A percentile compares a stretch with the other conserved stretches of the same genome.
Evolutionary conservation across 139 green algal species (phyloP).

Genomic region (Volvox africanus): DNA sequence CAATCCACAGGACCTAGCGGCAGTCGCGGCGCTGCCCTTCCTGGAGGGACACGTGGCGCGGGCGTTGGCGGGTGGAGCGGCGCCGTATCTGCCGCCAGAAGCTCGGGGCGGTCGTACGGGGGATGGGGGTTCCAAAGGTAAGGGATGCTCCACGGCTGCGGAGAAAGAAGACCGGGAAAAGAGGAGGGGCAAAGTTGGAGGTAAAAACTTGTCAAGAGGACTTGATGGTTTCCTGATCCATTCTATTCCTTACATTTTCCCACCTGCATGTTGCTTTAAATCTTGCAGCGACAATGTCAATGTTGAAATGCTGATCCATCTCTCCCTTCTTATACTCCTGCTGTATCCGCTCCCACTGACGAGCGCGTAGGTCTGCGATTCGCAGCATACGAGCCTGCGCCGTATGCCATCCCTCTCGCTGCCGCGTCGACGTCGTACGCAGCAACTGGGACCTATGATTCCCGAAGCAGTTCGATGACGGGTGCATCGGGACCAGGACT

Average conservation of each 20-base stretch:
- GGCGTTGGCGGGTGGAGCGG: constrained; percentile 62
- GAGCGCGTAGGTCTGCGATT: constrained; percentile 40
- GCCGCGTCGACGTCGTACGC: constrained; percentile 33
- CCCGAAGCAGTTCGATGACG: background rate
- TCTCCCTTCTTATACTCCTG: too few relatives aligned
- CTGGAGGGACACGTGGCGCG: constrained; percentile 22
- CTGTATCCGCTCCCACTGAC: too few relatives aligned
- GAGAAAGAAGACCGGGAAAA: too few relatives aligned
- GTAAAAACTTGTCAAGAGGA: too few relatives aligned
- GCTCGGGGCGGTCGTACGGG: constrained; percentile 2
- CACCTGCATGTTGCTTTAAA: too few relatives aligned
- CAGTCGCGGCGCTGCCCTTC: constrained; percentile 16
- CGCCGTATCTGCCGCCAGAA: constrained; percentile 74
- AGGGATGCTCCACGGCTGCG: too few relatives aligned
- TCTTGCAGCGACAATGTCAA: too few relatives aligned
- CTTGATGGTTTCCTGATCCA: too few relatives aligned
- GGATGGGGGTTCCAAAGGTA: constrained; percentile 44
- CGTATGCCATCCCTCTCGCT: constrained; percentile 32
- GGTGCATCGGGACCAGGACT: background rate
- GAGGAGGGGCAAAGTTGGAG: too few relatives aligned
- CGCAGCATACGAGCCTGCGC: constrained; percentile 52
- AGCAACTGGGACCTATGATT: constrained; percentile 8
- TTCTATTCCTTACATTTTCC: too few relatives aligned
- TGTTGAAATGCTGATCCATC: too few relatives aligned
- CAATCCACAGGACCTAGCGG: constrained; percentile 65